Evolutionary conservation across 2,329 filamentous ascomycete genomes (phyloP).

Genomic region (Fulvia fulva): DNA sequence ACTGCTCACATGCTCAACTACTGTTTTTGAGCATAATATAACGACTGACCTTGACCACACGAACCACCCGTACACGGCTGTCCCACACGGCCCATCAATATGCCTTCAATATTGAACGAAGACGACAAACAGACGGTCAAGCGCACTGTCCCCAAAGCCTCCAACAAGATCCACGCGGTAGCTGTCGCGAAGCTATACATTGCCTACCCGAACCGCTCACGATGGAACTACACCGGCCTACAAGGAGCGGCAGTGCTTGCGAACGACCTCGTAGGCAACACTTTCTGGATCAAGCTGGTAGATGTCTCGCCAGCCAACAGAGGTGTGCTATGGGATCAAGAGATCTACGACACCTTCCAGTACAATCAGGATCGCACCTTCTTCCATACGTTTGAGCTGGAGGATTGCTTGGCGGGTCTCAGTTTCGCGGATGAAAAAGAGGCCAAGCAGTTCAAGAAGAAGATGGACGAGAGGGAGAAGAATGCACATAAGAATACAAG

Average conservation of each 20-base stretch:
- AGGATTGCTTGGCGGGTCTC: slow-evolving; percentile 82
- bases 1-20: background rate
- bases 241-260: slow-evolving; percentile 89
- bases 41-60: background rate
- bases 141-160: slow-evolving; percentile 84
- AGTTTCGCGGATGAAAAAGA: slow-evolving; percentile 98
- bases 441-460: slow-evolving; percentile 94
- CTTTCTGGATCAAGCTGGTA: slow-evolving; percentile 96
- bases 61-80: background rate
- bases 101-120: slow-evolving; percentile 65
- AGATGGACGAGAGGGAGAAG: slow-evolving; percentile 94
- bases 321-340: slow-evolving; percentile 94
- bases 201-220: slow-evolving; percentile 76
- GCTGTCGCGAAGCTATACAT: slow-evolving; percentile 91
- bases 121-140: slow-evolving; percentile 96
- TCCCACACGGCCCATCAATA: slow-evolving; percentile 8
- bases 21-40: background rate
- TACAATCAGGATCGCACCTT: slow-evolving; percentile 98
- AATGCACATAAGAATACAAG: slow-evolving; percentile 85
- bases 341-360: slow-evolving; percentile 89
- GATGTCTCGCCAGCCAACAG: slow-evolving; percentile 82
- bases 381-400: slow-evolving; percentile 95
- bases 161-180: slow-evolving; percentile 96
- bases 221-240: slow-evolving; percentile 92
- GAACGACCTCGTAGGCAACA: slow-evolving; percentile 91